Conservation (phyloP, 768 basidiomycete species). For the Tulasnella sp. region DNA sequence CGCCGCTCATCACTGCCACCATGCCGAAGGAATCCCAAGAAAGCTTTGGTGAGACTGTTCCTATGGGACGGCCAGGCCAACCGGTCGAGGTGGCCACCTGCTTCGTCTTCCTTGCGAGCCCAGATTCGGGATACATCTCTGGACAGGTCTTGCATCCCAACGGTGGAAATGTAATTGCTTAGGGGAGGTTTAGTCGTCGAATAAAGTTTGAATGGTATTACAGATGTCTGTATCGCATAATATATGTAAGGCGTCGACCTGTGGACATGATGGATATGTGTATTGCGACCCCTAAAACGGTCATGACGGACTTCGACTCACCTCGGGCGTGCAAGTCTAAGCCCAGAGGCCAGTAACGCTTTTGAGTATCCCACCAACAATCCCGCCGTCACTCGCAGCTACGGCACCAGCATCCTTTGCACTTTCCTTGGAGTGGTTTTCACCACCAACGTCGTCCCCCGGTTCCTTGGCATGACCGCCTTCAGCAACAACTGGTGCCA, state of each 20-base stretch:
- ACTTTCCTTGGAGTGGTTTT: background rate
- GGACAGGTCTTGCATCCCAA: conserved; percentile 41
- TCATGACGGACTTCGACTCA: background rate
- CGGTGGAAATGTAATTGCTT: conserved; percentile 36
- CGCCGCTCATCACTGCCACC: conserved; percentile 50
- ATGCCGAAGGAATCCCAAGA: conserved; percentile 47
- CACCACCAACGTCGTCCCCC: conserved; percentile 37
- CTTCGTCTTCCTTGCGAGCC: conserved; percentile 54
- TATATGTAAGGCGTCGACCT: background rate
- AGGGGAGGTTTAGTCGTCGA: background rate
- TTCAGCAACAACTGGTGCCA: background rate
- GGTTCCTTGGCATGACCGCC: background rate
- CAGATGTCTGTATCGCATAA: background rate
- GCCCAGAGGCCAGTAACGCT: background rate
- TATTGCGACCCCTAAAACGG: background rate
- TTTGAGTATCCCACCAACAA: background rate
- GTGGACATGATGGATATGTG: background rate
- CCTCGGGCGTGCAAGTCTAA: background rate
- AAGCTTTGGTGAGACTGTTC: conserved; percentile 44
- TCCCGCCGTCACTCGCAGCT: background rate
- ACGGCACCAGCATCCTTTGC: background rate
- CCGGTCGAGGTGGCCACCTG: conserved; percentile 56
- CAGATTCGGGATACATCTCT: conserved; percentile 53
- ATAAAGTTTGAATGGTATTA: background rate
- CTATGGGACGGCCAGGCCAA: conserved; percentile 56